Percentiles rank a stretch among this genome's conserved stretches.
These are phyloP conservation scores for Piper longum DNA, from an alignment of 164 flowering plant species.

Conservation along the genomic window DNA sequence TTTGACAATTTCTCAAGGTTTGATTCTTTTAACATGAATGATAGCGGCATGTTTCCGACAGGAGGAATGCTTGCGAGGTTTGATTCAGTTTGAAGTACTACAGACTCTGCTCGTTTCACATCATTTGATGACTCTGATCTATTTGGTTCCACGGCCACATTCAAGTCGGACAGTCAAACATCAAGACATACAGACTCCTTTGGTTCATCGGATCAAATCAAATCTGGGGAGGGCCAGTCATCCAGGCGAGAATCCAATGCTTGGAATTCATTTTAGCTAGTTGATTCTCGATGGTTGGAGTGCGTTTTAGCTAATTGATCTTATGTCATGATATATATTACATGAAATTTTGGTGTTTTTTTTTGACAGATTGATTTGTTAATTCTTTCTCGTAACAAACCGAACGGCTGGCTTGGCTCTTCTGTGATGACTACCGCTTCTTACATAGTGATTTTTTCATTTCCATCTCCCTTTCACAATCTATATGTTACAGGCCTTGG, in stretches of 20 bases:
- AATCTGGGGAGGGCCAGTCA: constrained; percentile 24
- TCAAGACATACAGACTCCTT: constrained; percentile 57
- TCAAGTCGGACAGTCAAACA: constrained; percentile 41
- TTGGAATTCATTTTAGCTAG: too few species aligned
- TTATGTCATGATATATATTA: not conserved
- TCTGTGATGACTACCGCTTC: too few species aligned
- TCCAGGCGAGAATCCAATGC: constrained; percentile 25
- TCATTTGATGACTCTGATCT: constrained; percentile 85
- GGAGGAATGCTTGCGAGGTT: constrained; percentile 37
- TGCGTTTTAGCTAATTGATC: constrained; percentile 24
- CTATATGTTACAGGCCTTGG: too few species aligned
- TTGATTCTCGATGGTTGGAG: constrained; percentile 30
- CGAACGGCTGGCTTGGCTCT: too few species aligned
- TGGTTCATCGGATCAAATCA: constrained; percentile 71
- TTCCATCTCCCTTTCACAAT: too few species aligned
- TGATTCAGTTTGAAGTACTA: constrained; percentile 38
- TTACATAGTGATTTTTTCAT: too few species aligned
- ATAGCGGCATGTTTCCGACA: constrained; percentile 24
- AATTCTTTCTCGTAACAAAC: not conserved
- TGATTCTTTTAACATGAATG: constrained; percentile 52
- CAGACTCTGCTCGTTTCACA: constrained; percentile 20
- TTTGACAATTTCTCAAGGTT: constrained; percentile 54
- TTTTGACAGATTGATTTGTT: not conserved
- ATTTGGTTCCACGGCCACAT: constrained; percentile 74
- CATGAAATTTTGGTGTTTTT: not conserved